Base-by-base conservation (phyloP, 2,329 filamentous ascomycete species). In the Penicillium thymicola region DNA sequence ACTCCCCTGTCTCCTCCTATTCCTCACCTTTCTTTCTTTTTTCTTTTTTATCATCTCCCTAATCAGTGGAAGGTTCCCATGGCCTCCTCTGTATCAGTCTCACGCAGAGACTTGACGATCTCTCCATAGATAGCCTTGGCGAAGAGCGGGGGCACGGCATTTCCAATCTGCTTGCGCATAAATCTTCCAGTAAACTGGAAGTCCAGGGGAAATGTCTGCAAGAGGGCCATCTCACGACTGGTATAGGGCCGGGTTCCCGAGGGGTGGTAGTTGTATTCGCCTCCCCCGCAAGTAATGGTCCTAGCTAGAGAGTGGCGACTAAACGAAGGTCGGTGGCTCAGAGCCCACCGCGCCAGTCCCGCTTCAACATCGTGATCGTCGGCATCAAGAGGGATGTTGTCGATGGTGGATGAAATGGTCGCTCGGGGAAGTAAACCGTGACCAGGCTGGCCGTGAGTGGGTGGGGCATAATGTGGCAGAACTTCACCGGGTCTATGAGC, bases 131-230 rank as follows among this genome's bases (percentile, higher is more conserved):
- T 48, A 6, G 70, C 72, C 51, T 72, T 68, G 0, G 76, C 75
- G 9, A 81, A 60, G 16, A 68, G 55, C 8, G 89, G 84, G 0
- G 90, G 88, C 16, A 93, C 90, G 0, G 89, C 90, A 65, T 94
- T 93, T 0, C 90, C 90, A 60, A 93, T 89, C 68, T 92, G 89
- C 60, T 78, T 81, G 62, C 82, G 65, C 0, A 71, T 68, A 1
- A 71, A 67, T 0, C 46, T 64, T 0, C 73, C 74, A 0, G 74
- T 59, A 65, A 93, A 92, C 0, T 70, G 69, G 67, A 90, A 87
- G 2, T 75, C 67, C 0, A 73, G 58, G 0, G 88, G 88, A 51
- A 94, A 94, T 0, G 86, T 86, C 61, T 91, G 88, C 0, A 94
- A 69, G 2, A 79, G 79, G 0, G 89, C 88, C 25, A 84, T 80